These are phyloP conservation scores for Leucocoprinus leucothites DNA, from an alignment of 768 basidiomycete genomes.

Conservation along the genomic window DNA sequence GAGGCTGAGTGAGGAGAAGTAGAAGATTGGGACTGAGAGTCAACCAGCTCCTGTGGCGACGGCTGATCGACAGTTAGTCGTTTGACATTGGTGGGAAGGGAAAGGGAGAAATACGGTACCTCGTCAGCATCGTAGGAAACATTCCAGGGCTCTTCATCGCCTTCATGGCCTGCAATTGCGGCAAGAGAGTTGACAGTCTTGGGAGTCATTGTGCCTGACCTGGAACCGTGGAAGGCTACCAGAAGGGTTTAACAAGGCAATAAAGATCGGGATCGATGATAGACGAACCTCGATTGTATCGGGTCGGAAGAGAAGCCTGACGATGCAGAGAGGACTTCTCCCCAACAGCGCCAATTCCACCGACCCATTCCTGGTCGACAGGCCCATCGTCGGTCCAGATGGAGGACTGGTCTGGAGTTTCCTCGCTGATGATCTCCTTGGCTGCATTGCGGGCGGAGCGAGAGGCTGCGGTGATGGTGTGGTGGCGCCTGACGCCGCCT, in stretches of 20 bases:
- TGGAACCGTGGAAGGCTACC: constrained; percentile 33
- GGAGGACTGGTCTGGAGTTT: constrained; percentile 50
- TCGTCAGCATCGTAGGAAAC: constrained; percentile 60
- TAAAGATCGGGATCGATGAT: constrained; percentile 19
- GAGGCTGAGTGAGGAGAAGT: constrained; percentile 60
- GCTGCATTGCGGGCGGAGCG: constrained; percentile 57
- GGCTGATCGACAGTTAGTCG: constrained; percentile 33
- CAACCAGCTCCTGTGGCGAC: constrained; percentile 28
- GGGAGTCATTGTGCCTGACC: constrained; percentile 62
- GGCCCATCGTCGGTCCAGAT: constrained; percentile 74
- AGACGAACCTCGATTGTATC: constrained; percentile 66
- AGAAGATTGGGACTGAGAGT: constrained; percentile 44
- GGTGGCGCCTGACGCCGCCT: constrained; percentile 70
- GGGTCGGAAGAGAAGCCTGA: constrained; percentile 78
- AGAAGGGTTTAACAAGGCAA: constrained; percentile 14
- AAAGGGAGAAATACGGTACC: constrained; percentile 33
- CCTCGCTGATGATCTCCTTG: constrained; percentile 68
- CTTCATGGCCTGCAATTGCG: constrained; percentile 83
- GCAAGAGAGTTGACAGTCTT: constrained; percentile 79
- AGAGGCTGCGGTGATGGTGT: constrained; percentile 77
- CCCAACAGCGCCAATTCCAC: constrained; percentile 78
- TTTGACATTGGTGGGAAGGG: constrained; percentile 13
- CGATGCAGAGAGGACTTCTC: constrained; percentile 79
- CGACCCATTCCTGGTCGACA: constrained; percentile 79
- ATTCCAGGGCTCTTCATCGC: constrained; percentile 89